A percentile compares a stretch with the other conserved stretches of the same genome.
These are phyloP conservation scores for Alloteropsis semialata DNA, from an alignment of 176 grass and related monocot genomes.

Conservation along the genomic window DNA sequence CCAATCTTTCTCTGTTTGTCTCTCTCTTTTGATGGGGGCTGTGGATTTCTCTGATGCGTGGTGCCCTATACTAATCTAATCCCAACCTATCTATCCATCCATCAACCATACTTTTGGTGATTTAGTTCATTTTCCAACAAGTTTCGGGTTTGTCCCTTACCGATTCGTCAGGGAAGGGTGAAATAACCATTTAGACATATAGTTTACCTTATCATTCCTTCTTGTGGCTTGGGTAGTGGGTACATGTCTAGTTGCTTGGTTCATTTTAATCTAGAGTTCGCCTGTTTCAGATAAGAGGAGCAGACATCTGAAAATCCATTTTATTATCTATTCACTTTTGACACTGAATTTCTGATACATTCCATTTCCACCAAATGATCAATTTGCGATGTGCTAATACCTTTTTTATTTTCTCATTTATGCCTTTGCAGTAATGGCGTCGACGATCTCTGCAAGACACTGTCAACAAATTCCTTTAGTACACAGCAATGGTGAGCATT, in stretches of 20 bases:
- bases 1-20: neutral
- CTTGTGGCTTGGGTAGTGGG: neutral
- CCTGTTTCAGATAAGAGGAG: neutral
- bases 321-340: neutral
- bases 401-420: neutral
- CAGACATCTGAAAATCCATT: neutral
- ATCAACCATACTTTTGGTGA: neutral
- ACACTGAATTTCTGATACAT: neutral
- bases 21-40: neutral
- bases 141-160: neutral
- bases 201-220: neutral
- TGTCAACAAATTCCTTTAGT: neutral
- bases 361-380: neutral
- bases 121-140: neutral
- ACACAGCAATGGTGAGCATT: slow-evolving; percentile 20
- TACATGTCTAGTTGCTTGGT: neutral
- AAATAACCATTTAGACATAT: neutral
- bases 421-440: slow-evolving; percentile 19
- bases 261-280: neutral
- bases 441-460: neutral
- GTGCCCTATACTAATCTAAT: neutral
- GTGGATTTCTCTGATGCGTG: neutral
- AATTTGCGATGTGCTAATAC: neutral
- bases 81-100: neutral
- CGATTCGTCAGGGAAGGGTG: neutral